Percentiles rank a stretch among this genome's conserved stretches.
These are phyloP conservation scores for Flaveria brownii DNA, from an alignment of 129 eudicot genomes.

Conservation along the genomic window DNA sequence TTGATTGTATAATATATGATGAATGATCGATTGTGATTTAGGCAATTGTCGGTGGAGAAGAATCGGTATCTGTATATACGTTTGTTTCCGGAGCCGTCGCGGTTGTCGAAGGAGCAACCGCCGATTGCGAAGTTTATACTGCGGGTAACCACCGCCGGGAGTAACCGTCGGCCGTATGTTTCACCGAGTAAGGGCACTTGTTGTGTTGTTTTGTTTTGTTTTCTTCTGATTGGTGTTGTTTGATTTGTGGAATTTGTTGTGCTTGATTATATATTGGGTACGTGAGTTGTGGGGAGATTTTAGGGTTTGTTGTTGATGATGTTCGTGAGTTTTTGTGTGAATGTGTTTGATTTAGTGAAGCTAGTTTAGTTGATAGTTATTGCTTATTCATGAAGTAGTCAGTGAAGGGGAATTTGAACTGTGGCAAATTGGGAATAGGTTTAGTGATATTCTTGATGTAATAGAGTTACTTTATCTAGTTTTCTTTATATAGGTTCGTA, in stretches of 20 bases:
- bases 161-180: slow-evolving; percentile 55
- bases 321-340: neutral
- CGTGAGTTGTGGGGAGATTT: no score
- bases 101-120: slow-evolving; percentile 72
- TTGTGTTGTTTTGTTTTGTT: neutral
- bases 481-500: no score
- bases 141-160: slow-evolving; percentile 50
- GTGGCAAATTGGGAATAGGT: neutral
- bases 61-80: slow-evolving; percentile 66
- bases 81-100: slow-evolving; percentile 72
- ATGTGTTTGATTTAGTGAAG: neutral
- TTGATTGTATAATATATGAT: no score
- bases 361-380: no score
- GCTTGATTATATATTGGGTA: no score
- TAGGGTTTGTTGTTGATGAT: neutral
- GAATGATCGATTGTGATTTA: slow-evolving; percentile 16
- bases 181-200: slow-evolving; percentile 56
- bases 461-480: no score
- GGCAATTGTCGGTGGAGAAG: slow-evolving; percentile 85
- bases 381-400: no score
- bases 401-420: no score
- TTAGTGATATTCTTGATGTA: no score
- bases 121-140: slow-evolving; percentile 77
- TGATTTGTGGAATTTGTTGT: no score
- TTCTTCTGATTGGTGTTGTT: neutral